Percentiles rank a stretch among this genome's conserved stretches.
Evolutionary conservation across 768 basidiomycete genomes (phyloP).

Genomic region (Artomyces pyxidatus): DNA sequence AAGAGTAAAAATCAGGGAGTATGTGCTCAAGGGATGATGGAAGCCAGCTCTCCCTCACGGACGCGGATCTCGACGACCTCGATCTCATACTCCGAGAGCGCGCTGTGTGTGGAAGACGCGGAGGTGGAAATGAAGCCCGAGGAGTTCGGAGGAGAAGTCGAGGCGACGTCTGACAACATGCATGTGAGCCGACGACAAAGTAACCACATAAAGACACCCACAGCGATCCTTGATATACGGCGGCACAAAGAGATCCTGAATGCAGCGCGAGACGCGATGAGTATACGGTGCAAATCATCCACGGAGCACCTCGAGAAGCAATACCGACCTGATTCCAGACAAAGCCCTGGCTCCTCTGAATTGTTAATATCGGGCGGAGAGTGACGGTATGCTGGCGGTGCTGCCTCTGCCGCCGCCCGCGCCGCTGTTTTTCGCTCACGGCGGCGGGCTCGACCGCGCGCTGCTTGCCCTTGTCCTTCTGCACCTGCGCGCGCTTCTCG

Average conservation of each 20-base stretch:
- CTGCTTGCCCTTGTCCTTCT: slow-evolving; percentile 77
- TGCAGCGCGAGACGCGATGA: slow-evolving; percentile 3
- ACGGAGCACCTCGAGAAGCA: too few relatives aligned
- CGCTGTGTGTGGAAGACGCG: slow-evolving; percentile 50
- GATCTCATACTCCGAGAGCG: slow-evolving; percentile 69
- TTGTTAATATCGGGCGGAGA: slow-evolving; percentile 77
- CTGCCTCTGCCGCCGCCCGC: slow-evolving; percentile 33
- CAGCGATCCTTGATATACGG: slow-evolving; percentile 89
- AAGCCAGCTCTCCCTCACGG: slow-evolving; percentile 66
- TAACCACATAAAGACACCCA: slow-evolving; percentile 40
- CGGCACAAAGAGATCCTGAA: slow-evolving; percentile 76
- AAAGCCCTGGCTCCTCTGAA: slow-evolving; percentile 81
- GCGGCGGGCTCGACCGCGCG: slow-evolving; percentile 54
- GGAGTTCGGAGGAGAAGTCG: slow-evolving; percentile 73
- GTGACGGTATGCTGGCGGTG: slow-evolving; percentile 48
- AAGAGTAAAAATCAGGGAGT: too few relatives aligned
- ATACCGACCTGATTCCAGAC: slow-evolving; percentile 80
- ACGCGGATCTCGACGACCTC: slow-evolving; percentile 87
- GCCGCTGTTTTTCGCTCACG: slow-evolving; percentile 35
- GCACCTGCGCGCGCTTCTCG: slow-evolving; percentile 32
- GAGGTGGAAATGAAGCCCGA: slow-evolving; percentile 59
- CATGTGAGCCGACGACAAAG: slow-evolving; percentile 17
- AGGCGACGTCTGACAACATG: slow-evolving; percentile 55
- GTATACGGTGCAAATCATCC: not conserved
- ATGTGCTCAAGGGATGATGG: slow-evolving; percentile 54